A percentile compares a stretch with the other conserved stretches of the same genome.
Conservation (phyloP, 2,329 filamentous ascomycete genomes). For the Fusarium sp. region DNA sequence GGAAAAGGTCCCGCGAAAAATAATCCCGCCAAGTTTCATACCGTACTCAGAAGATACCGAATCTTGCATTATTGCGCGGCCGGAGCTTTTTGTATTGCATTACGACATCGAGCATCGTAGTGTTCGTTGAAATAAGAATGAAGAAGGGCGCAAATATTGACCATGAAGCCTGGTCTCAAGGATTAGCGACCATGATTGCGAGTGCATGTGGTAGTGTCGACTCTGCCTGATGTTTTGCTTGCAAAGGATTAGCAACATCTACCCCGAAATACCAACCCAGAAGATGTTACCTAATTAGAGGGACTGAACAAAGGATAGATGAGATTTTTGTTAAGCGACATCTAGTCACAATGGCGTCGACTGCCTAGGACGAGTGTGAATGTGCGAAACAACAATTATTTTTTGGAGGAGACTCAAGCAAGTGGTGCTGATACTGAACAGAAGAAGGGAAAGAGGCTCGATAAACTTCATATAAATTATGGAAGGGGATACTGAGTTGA, state of each 20-base stretch:
- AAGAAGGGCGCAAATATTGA: conserved; percentile 5
- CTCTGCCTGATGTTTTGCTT: conserved; percentile 1
- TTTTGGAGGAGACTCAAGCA: too few relatives aligned
- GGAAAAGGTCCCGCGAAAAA: too few relatives aligned
- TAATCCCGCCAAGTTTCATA: too few relatives aligned
- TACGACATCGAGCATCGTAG: background rate
- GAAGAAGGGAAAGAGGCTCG: background rate
- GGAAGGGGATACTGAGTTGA: background rate
- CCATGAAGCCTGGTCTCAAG: conserved; percentile 16
- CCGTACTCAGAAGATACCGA: background rate
- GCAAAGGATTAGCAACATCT: background rate
- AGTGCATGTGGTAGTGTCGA: conserved; percentile 12
- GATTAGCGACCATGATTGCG: conserved; percentile 24
- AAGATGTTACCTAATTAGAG: background rate
- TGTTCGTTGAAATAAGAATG: conserved; percentile 10
- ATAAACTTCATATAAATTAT: background rate
- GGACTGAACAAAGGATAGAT: background rate
- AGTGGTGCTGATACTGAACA: background rate
- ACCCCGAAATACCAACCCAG: background rate
- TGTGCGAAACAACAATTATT: too few relatives aligned
- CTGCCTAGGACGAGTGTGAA: too few relatives aligned
- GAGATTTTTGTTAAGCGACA: background rate
- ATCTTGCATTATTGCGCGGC: conserved; percentile 16
- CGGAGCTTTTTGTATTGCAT: conserved; percentile 30
- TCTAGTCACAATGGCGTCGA: background rate